A percentile compares a stretch with the other conserved stretches of the same genome.
phyloP scores from a whole-genome alignment of 345 rosid species.

The Garcia nutans region DNA sequence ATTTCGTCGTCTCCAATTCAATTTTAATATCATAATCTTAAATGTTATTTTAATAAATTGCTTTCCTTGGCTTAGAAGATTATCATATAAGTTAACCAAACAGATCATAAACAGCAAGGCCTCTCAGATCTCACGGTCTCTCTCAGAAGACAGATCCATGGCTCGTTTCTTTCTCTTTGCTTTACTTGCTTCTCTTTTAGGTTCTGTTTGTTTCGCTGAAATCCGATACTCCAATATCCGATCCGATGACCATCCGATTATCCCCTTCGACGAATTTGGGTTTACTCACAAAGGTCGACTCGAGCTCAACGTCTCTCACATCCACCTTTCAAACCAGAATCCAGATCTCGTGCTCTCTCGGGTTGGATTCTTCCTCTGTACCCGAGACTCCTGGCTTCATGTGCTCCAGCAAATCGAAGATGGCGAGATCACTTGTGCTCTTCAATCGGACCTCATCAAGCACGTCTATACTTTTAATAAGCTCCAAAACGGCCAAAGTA shows the following conservation, averaged over 20 bases:
- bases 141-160: slow-evolving; percentile 34
- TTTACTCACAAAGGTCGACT: slow-evolving; percentile 84
- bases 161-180: slow-evolving; percentile 28
- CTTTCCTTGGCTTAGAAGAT: neutral
- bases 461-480: slow-evolving; percentile 59
- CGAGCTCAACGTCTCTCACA: slow-evolving; percentile 63
- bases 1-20: too few species aligned
- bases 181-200: slow-evolving; percentile 20
- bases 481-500: slow-evolving; percentile 34
- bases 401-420: slow-evolving; percentile 77
- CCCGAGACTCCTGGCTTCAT: slow-evolving; percentile 75
- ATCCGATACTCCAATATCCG: slow-evolving; percentile 73
- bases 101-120: neutral
- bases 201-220: slow-evolving; percentile 50
- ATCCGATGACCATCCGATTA: slow-evolving; percentile 61
- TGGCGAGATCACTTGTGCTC: slow-evolving; percentile 69
- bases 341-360: slow-evolving; percentile 64
- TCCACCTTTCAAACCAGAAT: slow-evolving; percentile 47
- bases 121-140: slow-evolving; percentile 15
- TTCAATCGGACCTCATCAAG: slow-evolving; percentile 62
- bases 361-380: slow-evolving; percentile 94
- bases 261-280: slow-evolving; percentile 85
- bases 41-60: neutral
- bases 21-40: too few species aligned
- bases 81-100: neutral